Base-by-base conservation (phyloP, 352 stramenopile genomes). In the Phytophthora pluvialis region DNA sequence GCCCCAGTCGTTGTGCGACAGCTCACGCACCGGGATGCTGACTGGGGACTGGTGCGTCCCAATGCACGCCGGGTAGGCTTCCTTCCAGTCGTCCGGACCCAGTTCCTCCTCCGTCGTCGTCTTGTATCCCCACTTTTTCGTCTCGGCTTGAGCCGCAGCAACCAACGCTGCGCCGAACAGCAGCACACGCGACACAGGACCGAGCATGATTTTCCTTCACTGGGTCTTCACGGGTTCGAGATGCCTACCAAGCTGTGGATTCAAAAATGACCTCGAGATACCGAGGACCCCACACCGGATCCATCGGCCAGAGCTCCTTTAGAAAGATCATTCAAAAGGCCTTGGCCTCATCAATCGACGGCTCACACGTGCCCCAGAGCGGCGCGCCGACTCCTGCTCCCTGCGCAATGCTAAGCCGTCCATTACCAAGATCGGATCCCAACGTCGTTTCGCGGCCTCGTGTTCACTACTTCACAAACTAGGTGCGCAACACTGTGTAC, bases 41-140 rank as follows among this genome's bases (percentile, higher is more conserved):
- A 88, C 73, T 3, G 81, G 81, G 26, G 79, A 90, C 67, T 90
- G 81, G 53, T 80, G 61, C 0, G n/a, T 49, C 40, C 78, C 77
- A 12, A 57, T 60, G 45, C 81, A 90, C 4, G 57, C 26, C 1
- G 73, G 10, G 33, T 72, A 77, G 11, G 72, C 33, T 12, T 72
- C 65, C 26, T 68, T 75, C 81, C 81, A 90, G 39, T 75, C 68
- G 3, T 67, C 74, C 35, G 79, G 81, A 1, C 76, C 79, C 0
- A 69, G 38, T 43, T 87, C 72, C 0, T 65, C 54, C 0, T 70
- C 51, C 3, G 45, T 64, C 39, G 78, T 54, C 38, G 84, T 65
- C 39, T 79, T 69, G 65, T 90, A 89, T 29, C 78, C 69, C 81
- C 81, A 90, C 44, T 70, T 52, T 6, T 72, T 63, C 0, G 52